Evolutionary conservation across 345 rosid species (phyloP).

Genomic region (Firmiana major): DNA sequence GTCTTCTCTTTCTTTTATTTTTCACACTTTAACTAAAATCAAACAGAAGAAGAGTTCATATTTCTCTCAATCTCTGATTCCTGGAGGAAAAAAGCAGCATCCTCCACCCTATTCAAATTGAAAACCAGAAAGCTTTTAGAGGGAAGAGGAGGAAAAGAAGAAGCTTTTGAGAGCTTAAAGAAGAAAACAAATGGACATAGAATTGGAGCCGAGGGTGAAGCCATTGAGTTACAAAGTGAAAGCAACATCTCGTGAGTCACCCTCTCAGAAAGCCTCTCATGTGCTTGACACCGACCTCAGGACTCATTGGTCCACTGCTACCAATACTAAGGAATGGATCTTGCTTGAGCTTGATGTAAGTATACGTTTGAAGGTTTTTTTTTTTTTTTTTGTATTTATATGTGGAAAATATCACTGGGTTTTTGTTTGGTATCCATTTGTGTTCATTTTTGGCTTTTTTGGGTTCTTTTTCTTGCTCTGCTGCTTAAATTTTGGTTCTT

Average conservation of each 20-base stretch:
- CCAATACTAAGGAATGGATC: constrained; percentile 91
- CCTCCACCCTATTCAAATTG: background rate
- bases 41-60: background rate
- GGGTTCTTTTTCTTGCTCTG: background rate
- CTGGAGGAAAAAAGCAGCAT: background rate
- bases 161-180: background rate
- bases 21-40: background rate
- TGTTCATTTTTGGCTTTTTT: background rate
- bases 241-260: constrained; percentile 71
- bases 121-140: background rate
- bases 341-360: constrained; percentile 74
- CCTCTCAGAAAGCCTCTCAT: constrained; percentile 66
- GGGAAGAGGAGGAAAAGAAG: background rate
- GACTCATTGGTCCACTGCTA: constrained; percentile 78
- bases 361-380: background rate
- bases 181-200: constrained; percentile 52
- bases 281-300: constrained; percentile 83
- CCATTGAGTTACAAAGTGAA: constrained; percentile 69
- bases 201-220: constrained; percentile 69
- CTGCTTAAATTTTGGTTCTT: constrained; percentile 1
- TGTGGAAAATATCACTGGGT: background rate
- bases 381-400: background rate
- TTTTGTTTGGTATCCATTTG: background rate
- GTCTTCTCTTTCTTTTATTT: background rate
- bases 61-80: background rate